A percentile compares a stretch with the other conserved stretches of the same genome.
phyloP scores from a whole-genome alignment of 2,329 filamentous ascomycete species.

The Ophioceras dolichostomum region DNA sequence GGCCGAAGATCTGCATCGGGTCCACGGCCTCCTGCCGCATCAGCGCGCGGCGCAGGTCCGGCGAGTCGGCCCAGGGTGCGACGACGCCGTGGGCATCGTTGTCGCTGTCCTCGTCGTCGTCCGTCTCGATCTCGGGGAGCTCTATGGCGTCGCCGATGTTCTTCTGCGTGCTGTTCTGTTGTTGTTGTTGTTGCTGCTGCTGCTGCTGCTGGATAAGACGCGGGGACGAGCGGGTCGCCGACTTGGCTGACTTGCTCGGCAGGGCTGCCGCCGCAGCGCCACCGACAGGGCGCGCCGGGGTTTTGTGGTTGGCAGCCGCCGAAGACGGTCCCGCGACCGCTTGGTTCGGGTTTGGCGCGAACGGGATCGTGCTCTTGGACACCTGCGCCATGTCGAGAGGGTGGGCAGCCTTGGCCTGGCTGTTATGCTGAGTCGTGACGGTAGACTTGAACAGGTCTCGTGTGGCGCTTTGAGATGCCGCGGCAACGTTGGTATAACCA shows the following conservation, averaged over 20 bases:
- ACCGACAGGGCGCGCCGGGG: conserved; percentile 46
- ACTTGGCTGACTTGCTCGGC: conserved; percentile 49
- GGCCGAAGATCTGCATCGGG: conserved; percentile 76
- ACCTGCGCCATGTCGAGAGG: conserved; percentile 79
- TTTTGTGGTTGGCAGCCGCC: conserved; percentile 43
- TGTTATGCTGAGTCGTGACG: conserved; percentile 54
- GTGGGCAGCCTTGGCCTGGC: conserved; percentile 50
- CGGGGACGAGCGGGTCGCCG: conserved; percentile 58
- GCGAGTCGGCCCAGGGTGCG: conserved; percentile 81
- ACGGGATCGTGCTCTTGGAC: conserved; percentile 80
- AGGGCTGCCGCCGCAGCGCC: conserved; percentile 10
- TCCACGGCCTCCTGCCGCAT: conserved; percentile 76
- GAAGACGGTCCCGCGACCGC: conserved; percentile 21
- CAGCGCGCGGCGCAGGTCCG: conserved; percentile 64
- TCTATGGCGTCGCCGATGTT: conserved; percentile 76
- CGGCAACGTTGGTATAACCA: conserved; percentile 37
- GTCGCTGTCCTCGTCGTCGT: conserved; percentile 55
- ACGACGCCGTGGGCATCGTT: conserved; percentile 41
- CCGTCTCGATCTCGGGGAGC: conserved; percentile 88
- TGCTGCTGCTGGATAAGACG: no score
- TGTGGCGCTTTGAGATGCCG: conserved; percentile 39
- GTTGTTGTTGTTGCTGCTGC: no score
- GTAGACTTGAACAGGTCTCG: conserved; percentile 53
- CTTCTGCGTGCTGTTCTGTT: no score
- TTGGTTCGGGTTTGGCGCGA: conserved; percentile 57